A percentile compares a stretch with the other conserved stretches of the same genome.
phyloP scores from a whole-genome alignment of 2,329 filamentous ascomycete species.

The Exophiala xenobiotica region DNA sequence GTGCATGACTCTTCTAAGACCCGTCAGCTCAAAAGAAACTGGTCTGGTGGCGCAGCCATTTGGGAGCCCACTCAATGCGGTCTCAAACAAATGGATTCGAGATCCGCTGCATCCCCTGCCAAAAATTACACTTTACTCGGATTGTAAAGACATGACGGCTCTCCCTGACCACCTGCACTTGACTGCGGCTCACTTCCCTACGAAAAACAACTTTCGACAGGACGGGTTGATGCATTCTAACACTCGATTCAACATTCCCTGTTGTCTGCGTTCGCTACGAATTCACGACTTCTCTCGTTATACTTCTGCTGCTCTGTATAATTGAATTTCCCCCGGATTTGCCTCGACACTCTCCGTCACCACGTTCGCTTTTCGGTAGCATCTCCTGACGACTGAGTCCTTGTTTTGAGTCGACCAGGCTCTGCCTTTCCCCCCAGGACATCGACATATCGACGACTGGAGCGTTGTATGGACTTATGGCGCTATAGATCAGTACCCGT shows the following conservation, averaged over 20 bases:
- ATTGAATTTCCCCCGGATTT: constrained; percentile 10
- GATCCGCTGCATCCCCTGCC: background rate
- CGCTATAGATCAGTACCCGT: background rate
- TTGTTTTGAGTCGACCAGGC: background rate
- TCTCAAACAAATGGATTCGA: background rate
- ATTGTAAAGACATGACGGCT: background rate
- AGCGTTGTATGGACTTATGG: background rate
- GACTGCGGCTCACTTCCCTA: too few relatives aligned
- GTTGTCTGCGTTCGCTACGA: constrained; percentile 15
- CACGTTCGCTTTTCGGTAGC: background rate
- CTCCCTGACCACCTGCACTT: too few relatives aligned
- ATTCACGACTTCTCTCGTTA: constrained; percentile 17
- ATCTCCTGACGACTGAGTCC: background rate
- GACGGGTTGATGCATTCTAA: too few relatives aligned
- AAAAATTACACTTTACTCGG: background rate
- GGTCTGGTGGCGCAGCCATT: background rate
- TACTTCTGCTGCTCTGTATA: constrained; percentile 11
- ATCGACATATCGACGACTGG: background rate
- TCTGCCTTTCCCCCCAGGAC: background rate
- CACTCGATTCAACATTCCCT: too few relatives aligned
- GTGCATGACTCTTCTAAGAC: too few relatives aligned
- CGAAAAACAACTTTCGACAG: too few relatives aligned
- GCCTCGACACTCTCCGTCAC: background rate
- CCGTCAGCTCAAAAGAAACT: background rate
- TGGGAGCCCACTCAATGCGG: background rate